Conservation (phyloP, 306 rosid species). For the Vigna mungo region DNA sequence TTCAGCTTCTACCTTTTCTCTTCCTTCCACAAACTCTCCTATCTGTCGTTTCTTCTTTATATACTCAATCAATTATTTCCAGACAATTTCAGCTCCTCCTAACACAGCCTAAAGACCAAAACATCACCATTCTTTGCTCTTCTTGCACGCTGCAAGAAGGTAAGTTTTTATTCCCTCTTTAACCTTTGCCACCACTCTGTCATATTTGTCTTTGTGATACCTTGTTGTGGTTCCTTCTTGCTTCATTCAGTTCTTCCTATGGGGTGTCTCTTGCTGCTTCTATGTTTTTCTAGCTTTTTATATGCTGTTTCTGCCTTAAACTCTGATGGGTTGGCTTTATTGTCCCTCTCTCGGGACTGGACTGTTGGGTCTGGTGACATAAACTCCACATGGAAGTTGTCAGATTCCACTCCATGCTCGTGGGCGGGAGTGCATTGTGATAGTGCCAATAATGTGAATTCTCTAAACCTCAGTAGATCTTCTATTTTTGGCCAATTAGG, state of each 20-base stretch:
- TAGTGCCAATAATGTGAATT: conserved; percentile 48
- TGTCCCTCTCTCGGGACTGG: conserved; percentile 64
- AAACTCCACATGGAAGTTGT: conserved; percentile 65
- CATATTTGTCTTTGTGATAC: not conserved
- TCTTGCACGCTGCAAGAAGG: conserved; percentile 34
- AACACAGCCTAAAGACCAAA: not conserved
- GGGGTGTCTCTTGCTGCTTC: conserved; percentile 42
- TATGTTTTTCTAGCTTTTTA: conserved; percentile 48
- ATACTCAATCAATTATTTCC: not conserved
- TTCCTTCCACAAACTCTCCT: not conserved
- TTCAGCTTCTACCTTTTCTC: not conserved
- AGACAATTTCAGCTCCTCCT: not conserved
- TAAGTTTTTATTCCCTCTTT: not conserved
- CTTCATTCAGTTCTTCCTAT: conserved; percentile 3
- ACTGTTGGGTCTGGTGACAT: conserved; percentile 50
- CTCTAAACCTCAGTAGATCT: conserved; percentile 56
- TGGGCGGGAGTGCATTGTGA: conserved; percentile 78
- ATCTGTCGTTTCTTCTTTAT: not conserved
- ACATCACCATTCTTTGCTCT: not conserved
- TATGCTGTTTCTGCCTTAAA: conserved; percentile 50
- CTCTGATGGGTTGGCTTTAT: conserved; percentile 64
- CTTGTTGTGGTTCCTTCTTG: not conserved
- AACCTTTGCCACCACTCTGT: conserved; percentile 1
- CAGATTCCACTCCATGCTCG: conserved; percentile 76
- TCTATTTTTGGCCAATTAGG: conserved; percentile 70